phyloP scores from a whole-genome alignment of 23 red algal genomes.

The Gracilaria gracilis region DNA sequence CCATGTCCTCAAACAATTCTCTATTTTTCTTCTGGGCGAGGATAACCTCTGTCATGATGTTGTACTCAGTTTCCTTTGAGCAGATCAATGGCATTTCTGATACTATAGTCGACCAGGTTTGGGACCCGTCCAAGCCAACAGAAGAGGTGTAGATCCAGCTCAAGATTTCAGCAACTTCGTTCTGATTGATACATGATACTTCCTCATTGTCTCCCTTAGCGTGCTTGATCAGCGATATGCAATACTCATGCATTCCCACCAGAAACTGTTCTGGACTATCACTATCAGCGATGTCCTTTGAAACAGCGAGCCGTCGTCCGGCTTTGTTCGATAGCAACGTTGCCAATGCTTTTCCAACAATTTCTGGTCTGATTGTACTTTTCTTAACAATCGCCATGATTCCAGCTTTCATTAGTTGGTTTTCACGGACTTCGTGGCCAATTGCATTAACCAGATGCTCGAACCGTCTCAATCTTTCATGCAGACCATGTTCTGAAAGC shows the following conservation, averaged over 20 bases:
- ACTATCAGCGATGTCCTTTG: no score
- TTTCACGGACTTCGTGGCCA: neutral
- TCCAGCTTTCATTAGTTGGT: conserved; percentile 2
- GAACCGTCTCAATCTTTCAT: conserved; percentile 28
- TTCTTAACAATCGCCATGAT: neutral
- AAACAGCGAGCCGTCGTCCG: neutral
- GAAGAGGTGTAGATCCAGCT: conserved; percentile 39
- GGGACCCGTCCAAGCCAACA: neutral
- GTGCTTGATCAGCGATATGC: neutral
- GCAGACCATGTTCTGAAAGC: neutral
- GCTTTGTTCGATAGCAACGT: neutral
- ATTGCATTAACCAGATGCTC: conserved; percentile 18
- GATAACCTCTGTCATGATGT: neutral
- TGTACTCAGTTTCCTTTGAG: conserved; percentile 13
- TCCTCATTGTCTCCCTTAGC: neutral
- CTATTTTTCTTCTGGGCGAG: conserved; percentile 22
- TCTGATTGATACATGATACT: no score
- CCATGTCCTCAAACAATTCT: conserved; percentile 16
- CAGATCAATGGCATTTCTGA: neutral
- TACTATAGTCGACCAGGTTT: neutral
- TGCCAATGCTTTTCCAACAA: neutral
- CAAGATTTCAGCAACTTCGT: neutral
- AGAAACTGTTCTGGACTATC: neutral
- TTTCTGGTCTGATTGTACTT: neutral
- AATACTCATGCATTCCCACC: neutral